Conservation (phyloP, 2,329 filamentous ascomycete species). For the Paraphoma sp. region DNA sequence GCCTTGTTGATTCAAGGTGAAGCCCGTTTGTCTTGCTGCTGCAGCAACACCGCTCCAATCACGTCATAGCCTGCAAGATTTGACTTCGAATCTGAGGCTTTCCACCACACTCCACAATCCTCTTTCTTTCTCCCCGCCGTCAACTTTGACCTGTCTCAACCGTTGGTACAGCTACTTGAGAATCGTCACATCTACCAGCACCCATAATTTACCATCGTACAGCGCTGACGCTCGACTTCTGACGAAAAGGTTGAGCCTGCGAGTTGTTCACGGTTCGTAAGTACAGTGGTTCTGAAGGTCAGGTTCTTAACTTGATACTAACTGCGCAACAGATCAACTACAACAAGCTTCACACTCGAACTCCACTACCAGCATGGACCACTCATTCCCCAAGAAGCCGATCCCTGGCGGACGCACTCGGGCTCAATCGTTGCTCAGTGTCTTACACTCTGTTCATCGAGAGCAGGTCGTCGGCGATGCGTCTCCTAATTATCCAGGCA, state of each 20-base stretch:
- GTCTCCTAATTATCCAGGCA: not conserved
- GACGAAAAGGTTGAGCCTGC: not conserved
- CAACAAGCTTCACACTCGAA: too few relatives aligned
- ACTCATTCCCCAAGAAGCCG: not conserved
- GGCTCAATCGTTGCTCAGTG: not conserved
- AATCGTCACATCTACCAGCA: not conserved
- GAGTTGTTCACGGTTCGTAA: not conserved
- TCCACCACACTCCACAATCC: not conserved
- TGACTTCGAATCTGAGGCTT: not conserved
- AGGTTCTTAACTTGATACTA: too few relatives aligned
- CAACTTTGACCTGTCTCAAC: not conserved
- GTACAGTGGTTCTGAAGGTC: too few relatives aligned
- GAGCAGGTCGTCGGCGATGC: not conserved
- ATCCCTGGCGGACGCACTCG: not conserved
- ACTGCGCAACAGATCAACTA: not conserved
- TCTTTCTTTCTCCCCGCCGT: not conserved
- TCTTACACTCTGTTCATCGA: not conserved
- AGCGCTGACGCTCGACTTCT: not conserved
- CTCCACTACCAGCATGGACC: not conserved
- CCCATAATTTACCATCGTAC: not conserved
- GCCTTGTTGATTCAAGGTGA: conserved; percentile 2
- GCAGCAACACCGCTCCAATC: not conserved
- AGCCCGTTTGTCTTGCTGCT: not conserved
- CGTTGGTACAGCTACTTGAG: not conserved
- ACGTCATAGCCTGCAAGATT: not conserved